Evolutionary conservation across 139 green algal species (phyloP), one percentile per base, ranked within the genome.

Genomic region (Eudorina sp.): DNA sequence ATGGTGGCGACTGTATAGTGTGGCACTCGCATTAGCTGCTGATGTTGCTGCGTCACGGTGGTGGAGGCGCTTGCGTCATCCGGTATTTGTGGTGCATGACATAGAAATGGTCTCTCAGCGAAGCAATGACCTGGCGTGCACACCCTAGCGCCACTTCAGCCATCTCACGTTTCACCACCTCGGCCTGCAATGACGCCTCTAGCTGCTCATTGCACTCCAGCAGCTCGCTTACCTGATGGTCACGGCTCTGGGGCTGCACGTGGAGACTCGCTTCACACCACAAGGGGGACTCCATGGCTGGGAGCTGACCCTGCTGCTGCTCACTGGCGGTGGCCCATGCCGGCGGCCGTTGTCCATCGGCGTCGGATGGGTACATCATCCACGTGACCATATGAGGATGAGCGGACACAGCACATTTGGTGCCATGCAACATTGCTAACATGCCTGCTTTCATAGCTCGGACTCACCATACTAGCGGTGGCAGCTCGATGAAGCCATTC

Each of bases 61-160:
- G 55, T 68, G 18, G 36, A 31, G 68, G 68, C 36, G 46, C 34
- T 48, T 76, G 36, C 34, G 38, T 13, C 36, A 76, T 2, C 14
- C 73, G 25, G 11, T 45, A 45, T 9, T 69, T 31, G 48, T 34
- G 75, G 11, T 27, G 53, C 53, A 84, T 31, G 46, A 73, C 77
- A 2, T 84, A 19, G 46, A 87, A 45, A 45, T 62, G 41, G 40
- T 76, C 79, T 45, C 46, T 23, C 40, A 62, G 41, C 6, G 41
- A 19, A 3, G 31, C 31, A 23, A 51, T 45, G 2, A 16, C 46
- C 64, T 87, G 81, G 21, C 45, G 45, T 21, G 81, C 81, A 40
- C 31, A 11, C 41, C 60, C 80, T 29, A 60, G 60, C 58, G 76
- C 80, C 60, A 76, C 80, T 41, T 76, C 19, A 27, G 60, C 60